Percentiles rank a stretch among this genome's conserved stretches.
Conservation (phyloP, 2,329 filamentous ascomycete genomes). For the Fusarium continuum region DNA sequence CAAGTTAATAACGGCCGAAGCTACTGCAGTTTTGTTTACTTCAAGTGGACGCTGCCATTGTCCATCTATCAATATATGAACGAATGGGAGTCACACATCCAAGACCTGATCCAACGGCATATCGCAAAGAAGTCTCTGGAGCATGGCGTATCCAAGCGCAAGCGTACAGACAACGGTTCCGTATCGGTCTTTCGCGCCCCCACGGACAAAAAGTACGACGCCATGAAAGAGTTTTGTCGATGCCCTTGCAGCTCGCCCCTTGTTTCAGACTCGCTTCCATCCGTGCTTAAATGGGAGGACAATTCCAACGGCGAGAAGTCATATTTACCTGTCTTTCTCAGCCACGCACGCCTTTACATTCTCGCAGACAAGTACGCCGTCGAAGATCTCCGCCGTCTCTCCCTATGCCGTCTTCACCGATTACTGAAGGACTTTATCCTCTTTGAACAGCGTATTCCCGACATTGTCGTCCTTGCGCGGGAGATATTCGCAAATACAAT, state of each 20-base stretch:
- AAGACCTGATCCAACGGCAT: not conserved
- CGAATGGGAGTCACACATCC: not conserved
- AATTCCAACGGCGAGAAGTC: conserved; percentile 1
- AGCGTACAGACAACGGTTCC: not conserved
- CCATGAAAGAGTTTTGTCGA: conserved; percentile 21
- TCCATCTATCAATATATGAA: conserved; percentile 18
- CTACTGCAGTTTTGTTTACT: not conserved
- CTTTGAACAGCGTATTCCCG: conserved; percentile 21
- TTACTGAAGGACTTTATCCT: conserved; percentile 27
- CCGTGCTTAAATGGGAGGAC: not conserved
- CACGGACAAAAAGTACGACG: conserved; percentile 18
- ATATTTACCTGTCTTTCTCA: conserved; percentile 30
- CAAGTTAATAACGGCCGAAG: no score
- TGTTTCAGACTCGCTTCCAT: not conserved
- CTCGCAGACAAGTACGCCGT: conserved; percentile 42
- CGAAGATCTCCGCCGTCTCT: conserved; percentile 22
- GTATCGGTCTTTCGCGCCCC: not conserved
- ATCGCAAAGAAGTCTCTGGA: not conserved
- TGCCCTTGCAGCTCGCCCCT: not conserved
- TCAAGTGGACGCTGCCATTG: not conserved
- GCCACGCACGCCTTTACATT: conserved; percentile 39
- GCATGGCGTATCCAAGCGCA: not conserved
- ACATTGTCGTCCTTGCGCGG: conserved; percentile 28
- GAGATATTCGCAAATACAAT: conserved; percentile 39
- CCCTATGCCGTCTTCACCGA: conserved; percentile 32